phyloP scores from a whole-genome alignment of 2,329 filamentous ascomycete genomes.

The Neonectria faginata region DNA sequence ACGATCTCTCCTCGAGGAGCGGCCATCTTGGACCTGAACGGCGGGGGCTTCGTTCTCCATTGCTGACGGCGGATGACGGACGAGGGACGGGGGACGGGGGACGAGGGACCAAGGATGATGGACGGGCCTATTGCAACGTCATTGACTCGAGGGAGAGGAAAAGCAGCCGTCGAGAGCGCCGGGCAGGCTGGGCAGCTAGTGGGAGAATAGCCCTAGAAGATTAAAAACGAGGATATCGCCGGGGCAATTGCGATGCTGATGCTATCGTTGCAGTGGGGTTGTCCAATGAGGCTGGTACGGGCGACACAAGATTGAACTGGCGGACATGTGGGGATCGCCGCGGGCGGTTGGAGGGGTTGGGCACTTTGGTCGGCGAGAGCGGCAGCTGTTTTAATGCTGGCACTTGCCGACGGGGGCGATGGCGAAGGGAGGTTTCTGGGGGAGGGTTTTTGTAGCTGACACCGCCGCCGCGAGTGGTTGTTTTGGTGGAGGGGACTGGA shows the following conservation, averaged over 20 bases:
- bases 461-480: slow-evolving; percentile 12
- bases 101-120: slow-evolving; percentile 14
- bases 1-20: slow-evolving; percentile 62
- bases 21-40: slow-evolving; percentile 53
- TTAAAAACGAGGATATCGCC: slow-evolving; percentile 27
- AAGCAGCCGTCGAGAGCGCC: slow-evolving; percentile 35
- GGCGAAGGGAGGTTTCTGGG: background rate
- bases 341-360: slow-evolving; percentile 41
- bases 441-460: slow-evolving; percentile 11
- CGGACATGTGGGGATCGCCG: slow-evolving; percentile 45
- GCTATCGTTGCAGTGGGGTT: slow-evolving; percentile 43
- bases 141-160: slow-evolving; percentile 44
- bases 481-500: slow-evolving; percentile 6
- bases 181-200: slow-evolving; percentile 28
- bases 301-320: slow-evolving; percentile 46
- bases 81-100: slow-evolving; percentile 1
- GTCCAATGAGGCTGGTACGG: slow-evolving; percentile 46
- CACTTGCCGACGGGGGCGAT: slow-evolving; percentile 17
- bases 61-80: slow-evolving; percentile 32
- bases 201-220: slow-evolving; percentile 24
- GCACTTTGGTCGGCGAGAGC: slow-evolving; percentile 35
- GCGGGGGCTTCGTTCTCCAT: slow-evolving; percentile 61
- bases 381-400: slow-evolving; percentile 26
- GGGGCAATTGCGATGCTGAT: slow-evolving; percentile 37
- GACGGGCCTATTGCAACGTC: slow-evolving; percentile 42